Percentiles rank a stretch among this genome's conserved stretches.
Conservation (phyloP, 805 yeast species). For the Dipodascus albidus region DNA sequence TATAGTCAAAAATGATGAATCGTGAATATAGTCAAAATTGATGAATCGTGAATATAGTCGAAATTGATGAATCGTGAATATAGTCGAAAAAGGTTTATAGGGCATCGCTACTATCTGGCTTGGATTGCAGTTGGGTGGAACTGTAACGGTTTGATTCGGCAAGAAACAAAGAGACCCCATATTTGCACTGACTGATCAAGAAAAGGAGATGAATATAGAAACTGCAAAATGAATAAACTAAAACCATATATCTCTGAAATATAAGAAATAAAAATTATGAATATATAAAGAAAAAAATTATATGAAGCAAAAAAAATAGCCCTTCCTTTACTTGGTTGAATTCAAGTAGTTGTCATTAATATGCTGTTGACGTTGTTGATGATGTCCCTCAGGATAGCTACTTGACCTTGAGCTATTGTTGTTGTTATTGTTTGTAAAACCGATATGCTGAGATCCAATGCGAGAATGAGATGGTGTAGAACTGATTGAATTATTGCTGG, state of each 20-base stretch:
- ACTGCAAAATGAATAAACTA: conserved; percentile 1
- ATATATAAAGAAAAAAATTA: not conserved
- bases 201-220: not conserved
- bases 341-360: conserved; percentile 1
- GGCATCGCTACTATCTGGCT: too few species aligned
- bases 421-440: not conserved
- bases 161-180: too few species aligned
- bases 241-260: not conserved
- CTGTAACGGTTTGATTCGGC: too few species aligned
- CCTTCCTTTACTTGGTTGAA: conserved; percentile 1
- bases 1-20: too few species aligned
- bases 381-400: not conserved
- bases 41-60: too few species aligned
- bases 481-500: not conserved
- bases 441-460: conserved; percentile 1
- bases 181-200: too few species aligned
- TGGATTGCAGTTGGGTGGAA: too few species aligned
- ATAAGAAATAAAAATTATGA: not conserved
- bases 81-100: too few species aligned
- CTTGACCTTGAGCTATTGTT: not conserved
- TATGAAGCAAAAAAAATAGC: not conserved
- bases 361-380: conserved; percentile 1
- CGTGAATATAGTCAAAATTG: too few species aligned
- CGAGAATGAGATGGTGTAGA: not conserved
- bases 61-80: too few species aligned